phyloP scores from a whole-genome alignment of 2,329 filamentous ascomycete genomes.

The Ophiostoma ips region DNA sequence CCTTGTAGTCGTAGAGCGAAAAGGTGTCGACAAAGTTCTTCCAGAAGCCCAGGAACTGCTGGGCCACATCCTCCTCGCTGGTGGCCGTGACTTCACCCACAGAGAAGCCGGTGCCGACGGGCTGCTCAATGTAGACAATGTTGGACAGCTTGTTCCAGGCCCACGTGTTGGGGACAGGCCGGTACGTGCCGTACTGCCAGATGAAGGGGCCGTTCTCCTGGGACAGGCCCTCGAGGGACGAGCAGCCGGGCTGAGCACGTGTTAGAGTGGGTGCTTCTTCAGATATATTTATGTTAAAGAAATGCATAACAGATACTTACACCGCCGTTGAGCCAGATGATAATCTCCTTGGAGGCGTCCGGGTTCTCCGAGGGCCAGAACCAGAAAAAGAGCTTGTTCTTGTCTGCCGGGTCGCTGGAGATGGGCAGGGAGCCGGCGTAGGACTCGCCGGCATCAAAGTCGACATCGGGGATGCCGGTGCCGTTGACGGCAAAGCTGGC shows the following conservation, averaged over 20 bases:
- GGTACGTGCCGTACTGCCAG: conserved; percentile 56
- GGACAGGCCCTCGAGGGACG: conserved; percentile 52
- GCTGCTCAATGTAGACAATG: conserved; percentile 63
- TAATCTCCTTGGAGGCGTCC: conserved; percentile 39
- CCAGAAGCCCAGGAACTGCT: conserved; percentile 66
- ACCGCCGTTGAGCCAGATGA: conserved; percentile 48
- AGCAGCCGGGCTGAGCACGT: conserved; percentile 38
- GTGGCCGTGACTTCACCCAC: conserved; percentile 49
- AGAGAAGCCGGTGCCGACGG: conserved; percentile 53
- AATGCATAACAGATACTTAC: conserved; percentile 18
- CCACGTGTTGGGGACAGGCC: conserved; percentile 52
- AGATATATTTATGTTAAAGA: too few relatives aligned
- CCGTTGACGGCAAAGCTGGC: conserved; percentile 47
- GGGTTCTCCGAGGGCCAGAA: conserved; percentile 47
- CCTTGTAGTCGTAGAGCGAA: conserved; percentile 48
- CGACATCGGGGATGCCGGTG: conserved; percentile 49
- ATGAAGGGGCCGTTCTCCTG: conserved; percentile 65
- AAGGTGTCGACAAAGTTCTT: conserved; percentile 65
- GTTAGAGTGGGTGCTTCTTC: not conserved
- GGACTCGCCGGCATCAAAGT: conserved; percentile 53
- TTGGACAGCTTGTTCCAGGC: conserved; percentile 67
- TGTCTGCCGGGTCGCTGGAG: conserved; percentile 28
- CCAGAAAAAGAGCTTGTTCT: conserved; percentile 47
- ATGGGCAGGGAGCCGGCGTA: conserved; percentile 52
- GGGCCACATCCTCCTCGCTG: conserved; percentile 52